A percentile compares a stretch with the other conserved stretches of the same genome.
Conservation (phyloP, 228 moss, liverwort and hornwort genomes). For the Sphagnum magellanicum region DNA sequence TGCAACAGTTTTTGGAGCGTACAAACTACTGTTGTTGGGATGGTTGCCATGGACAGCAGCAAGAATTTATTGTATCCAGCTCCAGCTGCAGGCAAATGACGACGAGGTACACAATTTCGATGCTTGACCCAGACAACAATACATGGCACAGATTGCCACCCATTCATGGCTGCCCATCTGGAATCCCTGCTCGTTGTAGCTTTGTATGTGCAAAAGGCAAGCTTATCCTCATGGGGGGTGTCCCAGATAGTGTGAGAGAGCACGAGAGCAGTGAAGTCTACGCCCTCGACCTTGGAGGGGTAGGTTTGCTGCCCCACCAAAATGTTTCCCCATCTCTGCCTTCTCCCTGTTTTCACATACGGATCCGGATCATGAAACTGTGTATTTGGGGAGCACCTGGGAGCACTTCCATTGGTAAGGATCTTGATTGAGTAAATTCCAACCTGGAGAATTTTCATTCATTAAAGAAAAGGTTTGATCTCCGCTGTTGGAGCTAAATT, state of each 20-base stretch:
- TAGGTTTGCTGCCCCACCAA: slow-evolving; percentile 1
- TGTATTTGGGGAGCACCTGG: too few species aligned
- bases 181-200: slow-evolving; percentile 21
- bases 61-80: not conserved
- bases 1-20: slow-evolving; percentile 2
- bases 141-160: slow-evolving; percentile 34
- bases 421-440: too few species aligned
- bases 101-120: slow-evolving; percentile 23
- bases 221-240: slow-evolving; percentile 38
- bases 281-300: slow-evolving; percentile 29
- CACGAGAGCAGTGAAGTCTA: slow-evolving; percentile 34
- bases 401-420: too few species aligned
- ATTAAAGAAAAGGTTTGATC: too few species aligned
- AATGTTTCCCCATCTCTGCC: not conserved
- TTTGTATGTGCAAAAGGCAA: slow-evolving; percentile 36
- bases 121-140: slow-evolving; percentile 16
- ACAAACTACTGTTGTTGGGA: not conserved
- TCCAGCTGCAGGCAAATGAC: slow-evolving; percentile 11
- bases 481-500: too few species aligned
- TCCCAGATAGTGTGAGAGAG: slow-evolving; percentile 27
- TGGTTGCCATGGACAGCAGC: not conserved
- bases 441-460: too few species aligned
- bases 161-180: slow-evolving; percentile 13
- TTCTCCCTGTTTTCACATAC: too few species aligned
- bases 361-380: too few species aligned